Evolutionary conservation across 345 rosid species (phyloP).

Genomic region (Populus davidiana): DNA sequence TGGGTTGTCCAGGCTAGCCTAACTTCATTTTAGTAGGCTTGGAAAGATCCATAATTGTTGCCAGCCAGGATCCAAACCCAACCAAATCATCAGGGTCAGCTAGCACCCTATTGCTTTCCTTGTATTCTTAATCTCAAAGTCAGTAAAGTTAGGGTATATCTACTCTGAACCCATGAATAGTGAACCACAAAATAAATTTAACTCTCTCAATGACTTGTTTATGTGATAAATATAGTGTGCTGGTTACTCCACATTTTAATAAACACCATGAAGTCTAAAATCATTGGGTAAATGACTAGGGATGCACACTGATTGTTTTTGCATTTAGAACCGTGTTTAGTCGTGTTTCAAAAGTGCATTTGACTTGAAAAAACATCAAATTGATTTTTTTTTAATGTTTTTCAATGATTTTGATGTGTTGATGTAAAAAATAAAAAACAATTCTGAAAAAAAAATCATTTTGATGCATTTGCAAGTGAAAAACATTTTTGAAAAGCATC

Average conservation of each 20-base stretch:
- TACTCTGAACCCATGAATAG: background rate
- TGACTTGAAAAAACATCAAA: no score
- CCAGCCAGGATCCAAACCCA: background rate
- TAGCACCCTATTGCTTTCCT: background rate
- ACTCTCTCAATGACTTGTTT: background rate
- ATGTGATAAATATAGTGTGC: background rate
- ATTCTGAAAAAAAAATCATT: no score
- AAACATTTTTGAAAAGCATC: no score
- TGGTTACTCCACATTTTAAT: background rate
- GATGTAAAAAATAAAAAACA: no score
- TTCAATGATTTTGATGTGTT: no score
- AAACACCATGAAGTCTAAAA: background rate
- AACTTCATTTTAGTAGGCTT: background rate
- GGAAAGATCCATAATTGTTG: background rate
- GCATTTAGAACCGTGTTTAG: no score
- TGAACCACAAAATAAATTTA: background rate
- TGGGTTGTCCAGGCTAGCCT: background rate
- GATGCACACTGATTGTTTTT: background rate
- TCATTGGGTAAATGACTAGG: background rate
- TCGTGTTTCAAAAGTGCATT: no score
- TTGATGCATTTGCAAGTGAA: no score
- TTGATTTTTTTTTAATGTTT: no score
- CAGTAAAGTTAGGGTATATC: no score
- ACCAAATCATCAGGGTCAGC: background rate
- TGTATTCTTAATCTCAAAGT: background rate